Conservation (phyloP, 164 flowering plant species). For the Magnolia kwangsiensis region DNA sequence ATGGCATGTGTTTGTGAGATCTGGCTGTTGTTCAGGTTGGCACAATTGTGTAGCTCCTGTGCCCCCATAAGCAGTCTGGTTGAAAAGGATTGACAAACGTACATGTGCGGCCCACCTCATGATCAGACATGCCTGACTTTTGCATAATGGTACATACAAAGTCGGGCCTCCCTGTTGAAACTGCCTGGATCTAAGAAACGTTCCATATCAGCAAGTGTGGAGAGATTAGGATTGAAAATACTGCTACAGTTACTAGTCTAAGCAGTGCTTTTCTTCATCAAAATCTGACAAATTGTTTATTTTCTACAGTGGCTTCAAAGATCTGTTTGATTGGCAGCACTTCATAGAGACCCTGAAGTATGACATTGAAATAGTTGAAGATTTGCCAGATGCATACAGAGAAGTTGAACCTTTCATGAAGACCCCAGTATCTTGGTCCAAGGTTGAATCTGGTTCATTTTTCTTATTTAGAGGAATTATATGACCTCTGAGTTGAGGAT, state of each 20-base stretch:
- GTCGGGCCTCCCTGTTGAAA: neutral
- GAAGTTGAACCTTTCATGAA: slow-evolving; percentile 67
- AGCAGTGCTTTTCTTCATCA: neutral
- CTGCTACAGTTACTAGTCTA: no score
- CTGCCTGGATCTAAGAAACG: neutral
- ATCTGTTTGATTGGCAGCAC: slow-evolving; percentile 89
- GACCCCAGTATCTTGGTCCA: slow-evolving; percentile 98
- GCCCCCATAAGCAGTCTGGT: neutral
- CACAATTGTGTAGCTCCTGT: no score
- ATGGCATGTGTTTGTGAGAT: neutral
- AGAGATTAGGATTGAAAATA: no score
- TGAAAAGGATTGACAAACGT: neutral
- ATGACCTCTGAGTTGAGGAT: neutral
- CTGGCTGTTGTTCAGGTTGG: neutral
- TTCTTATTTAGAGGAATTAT: slow-evolving; percentile 1
- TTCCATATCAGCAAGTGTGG: neutral
- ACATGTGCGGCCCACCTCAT: neutral
- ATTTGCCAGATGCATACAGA: slow-evolving; percentile 61
- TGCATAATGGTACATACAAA: no score
- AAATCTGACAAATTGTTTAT: neutral
- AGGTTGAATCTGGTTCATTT: slow-evolving; percentile 39
- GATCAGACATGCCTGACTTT: neutral
- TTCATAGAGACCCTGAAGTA: slow-evolving; percentile 84
- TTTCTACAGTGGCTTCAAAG: slow-evolving; percentile 88
- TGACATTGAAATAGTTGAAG: slow-evolving; percentile 79